Percentiles rank a stretch among this genome's conserved stretches.
Evolutionary conservation across 2,329 filamentous ascomycete species (phyloP).

Genomic region (Simplicillium aogashimaense): DNA sequence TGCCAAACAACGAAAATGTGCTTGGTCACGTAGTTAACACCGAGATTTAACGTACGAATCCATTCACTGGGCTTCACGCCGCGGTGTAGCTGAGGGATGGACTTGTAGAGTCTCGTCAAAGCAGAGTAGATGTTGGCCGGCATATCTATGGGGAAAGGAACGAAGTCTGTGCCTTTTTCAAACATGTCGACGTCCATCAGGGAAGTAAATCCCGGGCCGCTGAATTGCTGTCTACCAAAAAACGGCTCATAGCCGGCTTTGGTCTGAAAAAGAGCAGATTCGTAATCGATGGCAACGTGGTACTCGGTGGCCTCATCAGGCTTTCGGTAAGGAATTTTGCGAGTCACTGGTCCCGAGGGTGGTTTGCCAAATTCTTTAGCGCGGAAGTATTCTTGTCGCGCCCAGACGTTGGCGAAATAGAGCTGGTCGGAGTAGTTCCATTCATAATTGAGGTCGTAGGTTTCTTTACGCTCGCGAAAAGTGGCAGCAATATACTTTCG

Average conservation of each 20-base stretch:
- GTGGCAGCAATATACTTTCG: slow-evolving; percentile 19
- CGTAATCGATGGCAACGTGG: slow-evolving; percentile 29
- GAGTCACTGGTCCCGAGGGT: slow-evolving; percentile 4
- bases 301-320: slow-evolving; percentile 13
- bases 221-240: slow-evolving; percentile 22
- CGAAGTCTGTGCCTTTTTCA: slow-evolving; percentile 14
- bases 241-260: slow-evolving; percentile 23
- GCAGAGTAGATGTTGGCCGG: slow-evolving; percentile 18
- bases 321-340: slow-evolving; percentile 4
- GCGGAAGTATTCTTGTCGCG: slow-evolving; percentile 29
- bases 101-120: slow-evolving; percentile 19
- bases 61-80: slow-evolving; percentile 17
- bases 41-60: slow-evolving; percentile 21
- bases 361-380: slow-evolving; percentile 12
- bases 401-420: slow-evolving; percentile 32
- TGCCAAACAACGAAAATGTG: slow-evolving; percentile 14
- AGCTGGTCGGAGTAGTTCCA: slow-evolving; percentile 30
- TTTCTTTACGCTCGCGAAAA: slow-evolving; percentile 18
- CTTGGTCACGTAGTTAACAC: slow-evolving; percentile 14
- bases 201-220: slow-evolving; percentile 13
- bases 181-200: slow-evolving; percentile 14
- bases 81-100: slow-evolving; percentile 15
- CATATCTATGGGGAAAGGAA: slow-evolving; percentile 20
- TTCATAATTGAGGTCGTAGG: slow-evolving; percentile 19
- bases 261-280: slow-evolving; percentile 28